Percentiles rank a stretch among this genome's conserved stretches.
Conservation (phyloP, 106 monocot species). For the Chionographis japonica region DNA sequence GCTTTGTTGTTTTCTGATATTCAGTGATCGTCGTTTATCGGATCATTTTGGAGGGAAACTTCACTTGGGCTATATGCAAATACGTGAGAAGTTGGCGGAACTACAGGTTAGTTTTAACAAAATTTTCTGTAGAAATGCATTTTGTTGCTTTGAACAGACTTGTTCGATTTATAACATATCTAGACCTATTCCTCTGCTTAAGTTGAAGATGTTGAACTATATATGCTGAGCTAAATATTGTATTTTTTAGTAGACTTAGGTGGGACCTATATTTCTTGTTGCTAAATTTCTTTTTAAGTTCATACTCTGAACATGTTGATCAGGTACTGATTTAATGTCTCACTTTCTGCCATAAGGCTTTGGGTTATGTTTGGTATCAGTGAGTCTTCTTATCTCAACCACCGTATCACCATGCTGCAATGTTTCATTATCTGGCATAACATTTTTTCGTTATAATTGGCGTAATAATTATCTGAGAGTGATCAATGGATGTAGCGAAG, state of each 20-base stretch:
- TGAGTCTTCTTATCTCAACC: conserved; percentile 48
- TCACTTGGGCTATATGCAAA: conserved; percentile 94
- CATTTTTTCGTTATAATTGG: conserved; percentile 20
- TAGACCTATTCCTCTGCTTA: background rate
- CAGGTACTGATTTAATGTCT: conserved; percentile 59
- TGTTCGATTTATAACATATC: no score
- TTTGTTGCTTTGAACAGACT: no score
- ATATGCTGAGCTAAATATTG: no score
- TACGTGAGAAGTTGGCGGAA: conserved; percentile 79
- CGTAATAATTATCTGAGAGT: conserved; percentile 17
- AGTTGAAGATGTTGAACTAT: background rate
- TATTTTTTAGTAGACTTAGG: background rate
- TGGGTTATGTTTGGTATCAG: conserved; percentile 50
- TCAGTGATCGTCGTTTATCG: conserved; percentile 87
- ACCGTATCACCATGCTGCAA: conserved; percentile 20
- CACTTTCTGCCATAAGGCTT: conserved; percentile 49
- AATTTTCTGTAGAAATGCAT: background rate
- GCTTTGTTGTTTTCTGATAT: conserved; percentile 15
- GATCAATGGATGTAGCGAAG: conserved; percentile 13
- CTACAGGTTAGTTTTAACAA: conserved; percentile 44
- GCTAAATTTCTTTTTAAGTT: conserved; percentile 30
- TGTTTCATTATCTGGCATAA: conserved; percentile 15
- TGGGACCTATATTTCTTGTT: conserved; percentile 9
- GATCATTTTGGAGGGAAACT: conserved; percentile 99
- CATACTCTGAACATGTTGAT: conserved; percentile 44